A percentile compares a stretch with the other conserved stretches of the same genome.
phyloP scores from a whole-genome alignment of 139 green algal genomes.

The Asterochloris sp. region DNA sequence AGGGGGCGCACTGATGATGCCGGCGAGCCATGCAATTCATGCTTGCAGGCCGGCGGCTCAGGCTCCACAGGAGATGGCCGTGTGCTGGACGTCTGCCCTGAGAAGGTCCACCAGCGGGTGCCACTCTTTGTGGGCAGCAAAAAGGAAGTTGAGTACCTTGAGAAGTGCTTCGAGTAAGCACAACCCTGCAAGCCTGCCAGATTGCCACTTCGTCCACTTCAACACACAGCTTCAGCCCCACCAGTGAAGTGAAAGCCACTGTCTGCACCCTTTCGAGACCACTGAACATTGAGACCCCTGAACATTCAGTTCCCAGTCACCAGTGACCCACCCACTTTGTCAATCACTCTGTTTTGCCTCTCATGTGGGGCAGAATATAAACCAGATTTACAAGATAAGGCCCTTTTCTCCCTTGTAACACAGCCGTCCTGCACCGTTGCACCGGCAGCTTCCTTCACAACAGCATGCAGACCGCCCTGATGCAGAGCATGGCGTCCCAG shows the following conservation, averaged over 20 bases:
- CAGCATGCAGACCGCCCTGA: no score
- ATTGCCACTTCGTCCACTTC: neutral
- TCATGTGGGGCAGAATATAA: no score
- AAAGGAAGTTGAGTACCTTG: conserved; percentile 94
- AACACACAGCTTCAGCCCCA: neutral
- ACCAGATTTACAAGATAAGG: no score
- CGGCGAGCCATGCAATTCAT: neutral
- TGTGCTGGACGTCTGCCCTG: conserved; percentile 63
- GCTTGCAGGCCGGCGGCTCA: conserved; percentile 56
- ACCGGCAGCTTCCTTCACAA: no score
- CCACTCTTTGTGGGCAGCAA: conserved; percentile 83
- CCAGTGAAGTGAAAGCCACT: neutral
- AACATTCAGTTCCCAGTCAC: no score
- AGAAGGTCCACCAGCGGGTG: conserved; percentile 72
- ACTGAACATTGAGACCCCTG: no score
- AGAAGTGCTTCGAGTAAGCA: conserved; percentile 63
- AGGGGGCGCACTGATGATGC: no score
- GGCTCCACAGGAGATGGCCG: conserved; percentile 53
- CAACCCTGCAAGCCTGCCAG: neutral
- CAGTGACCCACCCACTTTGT: no score
- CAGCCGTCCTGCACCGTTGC: no score
- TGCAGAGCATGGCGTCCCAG: no score
- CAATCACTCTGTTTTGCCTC: no score
- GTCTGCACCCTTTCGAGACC: neutral
- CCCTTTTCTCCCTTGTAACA: no score